phyloP scores from a whole-genome alignment of 139 green algal species.

The Micractinium conductrix region DNA sequence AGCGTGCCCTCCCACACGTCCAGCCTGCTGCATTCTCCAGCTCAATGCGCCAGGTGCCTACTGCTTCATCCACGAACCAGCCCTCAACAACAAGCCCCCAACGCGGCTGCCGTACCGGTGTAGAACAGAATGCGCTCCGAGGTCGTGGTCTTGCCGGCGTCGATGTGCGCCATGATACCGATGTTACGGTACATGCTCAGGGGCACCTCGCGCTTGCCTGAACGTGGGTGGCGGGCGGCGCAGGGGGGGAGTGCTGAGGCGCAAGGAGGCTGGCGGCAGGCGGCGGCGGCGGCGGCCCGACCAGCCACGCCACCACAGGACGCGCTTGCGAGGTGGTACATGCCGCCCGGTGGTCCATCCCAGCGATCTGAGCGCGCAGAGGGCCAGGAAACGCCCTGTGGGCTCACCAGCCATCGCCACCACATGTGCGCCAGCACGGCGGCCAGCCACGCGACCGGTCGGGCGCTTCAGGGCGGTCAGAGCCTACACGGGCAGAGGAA shows the following conservation, averaged over 20 bases:
- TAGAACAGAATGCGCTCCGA: constrained; percentile 99
- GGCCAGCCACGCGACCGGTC: neutral
- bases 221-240: too few species aligned
- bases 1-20: too few species aligned
- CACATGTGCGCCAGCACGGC: neutral
- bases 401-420: constrained; percentile 16
- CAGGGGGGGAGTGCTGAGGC: neutral
- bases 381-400: neutral
- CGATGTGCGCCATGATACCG: constrained; percentile 99
- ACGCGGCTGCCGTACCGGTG: too few species aligned
- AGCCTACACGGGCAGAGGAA: constrained; percentile 7
- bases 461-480: neutral
- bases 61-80: too few species aligned
- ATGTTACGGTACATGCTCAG: constrained; percentile 98
- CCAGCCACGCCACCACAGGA: neutral
- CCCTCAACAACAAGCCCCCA: too few species aligned
- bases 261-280: neutral
- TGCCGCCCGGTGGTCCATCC: too few species aligned
- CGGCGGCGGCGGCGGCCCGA: neutral
- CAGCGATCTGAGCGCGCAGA: too few species aligned
- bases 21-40: too few species aligned
- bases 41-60: too few species aligned
- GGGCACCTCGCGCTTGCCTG: constrained; percentile 49
- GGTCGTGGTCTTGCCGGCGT: constrained; percentile 98
- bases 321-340: neutral